Evolutionary conservation across 164 flowering plant genomes (phyloP).

Genomic region (Magnolia sinica): DNA sequence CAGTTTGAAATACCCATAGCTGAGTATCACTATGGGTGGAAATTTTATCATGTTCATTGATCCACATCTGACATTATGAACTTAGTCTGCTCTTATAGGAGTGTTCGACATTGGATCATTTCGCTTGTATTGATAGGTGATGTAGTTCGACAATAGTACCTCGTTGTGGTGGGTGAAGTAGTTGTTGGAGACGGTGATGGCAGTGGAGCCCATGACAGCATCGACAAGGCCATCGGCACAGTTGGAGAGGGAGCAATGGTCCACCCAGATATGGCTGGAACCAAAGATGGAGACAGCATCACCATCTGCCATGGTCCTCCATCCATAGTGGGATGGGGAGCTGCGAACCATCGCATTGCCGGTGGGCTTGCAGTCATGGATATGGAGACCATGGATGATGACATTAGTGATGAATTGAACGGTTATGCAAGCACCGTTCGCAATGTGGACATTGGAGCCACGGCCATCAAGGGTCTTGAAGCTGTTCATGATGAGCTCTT

Average conservation of each 20-base stretch:
- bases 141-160: slow-evolving; percentile 30
- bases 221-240: slow-evolving; percentile 97
- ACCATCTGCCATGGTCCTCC: slow-evolving; percentile 50
- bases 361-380: slow-evolving; percentile 47
- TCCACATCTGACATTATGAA: no score
- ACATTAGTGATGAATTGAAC: slow-evolving; percentile 39
- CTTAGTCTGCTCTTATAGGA: no score
- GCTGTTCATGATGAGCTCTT: slow-evolving; percentile 52
- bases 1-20: background rate
- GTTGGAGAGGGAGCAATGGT: slow-evolving; percentile 81
- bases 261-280: slow-evolving; percentile 92
- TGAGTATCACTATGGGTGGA: background rate
- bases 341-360: slow-evolving; percentile 49
- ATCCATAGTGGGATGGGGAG: slow-evolving; percentile 44
- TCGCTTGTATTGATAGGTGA: background rate
- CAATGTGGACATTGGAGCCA: slow-evolving; percentile 42
- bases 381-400: slow-evolving; percentile 42
- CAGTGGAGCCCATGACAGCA: slow-evolving; percentile 95
- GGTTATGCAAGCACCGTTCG: slow-evolving; percentile 44
- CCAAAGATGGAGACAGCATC: slow-evolving; percentile 88
- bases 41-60: background rate
- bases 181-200: slow-evolving; percentile 90
- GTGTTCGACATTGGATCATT: background rate
- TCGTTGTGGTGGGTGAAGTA: slow-evolving; percentile 92
- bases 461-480: slow-evolving; percentile 49